Percentiles rank a stretch among this genome's conserved stretches.
Conservation (phyloP, 371 early-diverging fungal genomes). For the Parasitella parasitica region DNA sequence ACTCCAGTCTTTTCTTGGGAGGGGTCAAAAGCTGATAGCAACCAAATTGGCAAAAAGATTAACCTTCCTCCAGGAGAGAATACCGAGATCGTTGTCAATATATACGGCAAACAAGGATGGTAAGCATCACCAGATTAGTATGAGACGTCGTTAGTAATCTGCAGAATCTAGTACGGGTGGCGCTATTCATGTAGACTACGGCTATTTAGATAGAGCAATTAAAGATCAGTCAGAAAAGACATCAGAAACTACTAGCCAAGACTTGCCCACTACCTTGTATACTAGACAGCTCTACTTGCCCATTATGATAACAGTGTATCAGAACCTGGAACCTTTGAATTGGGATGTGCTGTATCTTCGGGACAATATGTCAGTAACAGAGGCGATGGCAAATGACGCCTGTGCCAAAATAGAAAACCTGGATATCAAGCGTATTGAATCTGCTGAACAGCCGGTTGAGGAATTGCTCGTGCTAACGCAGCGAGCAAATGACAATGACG, state of each 20-base stretch:
- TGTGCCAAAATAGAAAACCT: slow-evolving; percentile 1
- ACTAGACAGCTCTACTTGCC: slow-evolving; percentile 73
- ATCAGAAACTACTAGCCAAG: slow-evolving; percentile 4
- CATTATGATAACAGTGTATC: slow-evolving; percentile 73
- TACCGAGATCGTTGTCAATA: slow-evolving; percentile 60
- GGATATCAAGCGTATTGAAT: background rate
- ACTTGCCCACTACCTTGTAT: slow-evolving; percentile 50
- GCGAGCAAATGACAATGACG: slow-evolving; percentile 18
- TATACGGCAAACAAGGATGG: slow-evolving; percentile 75
- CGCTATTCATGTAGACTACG: slow-evolving; percentile 75
- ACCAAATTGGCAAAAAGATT: slow-evolving; percentile 42
- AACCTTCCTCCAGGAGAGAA: slow-evolving; percentile 58
- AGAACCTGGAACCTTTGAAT: slow-evolving; percentile 66
- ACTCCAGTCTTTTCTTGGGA: slow-evolving; percentile 70
- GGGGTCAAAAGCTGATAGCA: slow-evolving; percentile 9
- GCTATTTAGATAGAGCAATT: slow-evolving; percentile 53
- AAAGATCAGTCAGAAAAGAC: background rate
- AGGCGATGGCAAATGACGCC: slow-evolving; percentile 20
- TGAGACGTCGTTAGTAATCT: background rate
- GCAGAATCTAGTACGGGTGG: slow-evolving; percentile 67
- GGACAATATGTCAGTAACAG: slow-evolving; percentile 25
- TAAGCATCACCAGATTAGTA: background rate
- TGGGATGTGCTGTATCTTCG: slow-evolving; percentile 69
- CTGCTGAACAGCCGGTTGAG: slow-evolving; percentile 25
- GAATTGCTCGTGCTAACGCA: slow-evolving; percentile 19